A percentile compares a stretch with the other conserved stretches of the same genome.
Evolutionary conservation across 495 filamentous ascomycete species (phyloP).

Genomic region (Podospora pseudopauciseta): DNA sequence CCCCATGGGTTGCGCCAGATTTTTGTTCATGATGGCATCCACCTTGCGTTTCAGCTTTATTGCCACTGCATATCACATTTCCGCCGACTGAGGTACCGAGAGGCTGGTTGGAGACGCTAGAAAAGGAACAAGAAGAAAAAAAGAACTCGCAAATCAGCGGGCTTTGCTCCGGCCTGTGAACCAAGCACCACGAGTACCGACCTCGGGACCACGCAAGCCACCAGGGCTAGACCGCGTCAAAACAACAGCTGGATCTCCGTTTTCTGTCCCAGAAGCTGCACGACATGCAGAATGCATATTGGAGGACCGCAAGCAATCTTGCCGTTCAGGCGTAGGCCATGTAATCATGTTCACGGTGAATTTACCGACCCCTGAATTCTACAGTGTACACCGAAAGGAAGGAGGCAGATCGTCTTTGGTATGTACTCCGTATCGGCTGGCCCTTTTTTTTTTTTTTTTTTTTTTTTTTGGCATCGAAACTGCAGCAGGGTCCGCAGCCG

Average conservation of each 20-base stretch:
- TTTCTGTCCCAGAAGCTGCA: background rate
- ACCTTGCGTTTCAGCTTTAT: background rate
- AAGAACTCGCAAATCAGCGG: background rate
- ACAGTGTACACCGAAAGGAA: background rate
- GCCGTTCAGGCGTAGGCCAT: too few relatives aligned
- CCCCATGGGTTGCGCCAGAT: constrained; percentile 3
- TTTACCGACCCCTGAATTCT: too few relatives aligned
- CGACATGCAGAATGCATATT: background rate
- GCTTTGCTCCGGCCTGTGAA: background rate
- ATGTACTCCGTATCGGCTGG: background rate
- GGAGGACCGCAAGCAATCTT: background rate
- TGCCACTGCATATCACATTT: background rate
- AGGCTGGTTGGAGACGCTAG: background rate
- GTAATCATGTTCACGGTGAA: too few relatives aligned
- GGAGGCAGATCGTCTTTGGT: too few relatives aligned
- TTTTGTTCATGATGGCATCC: background rate
- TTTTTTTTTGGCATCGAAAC: background rate
- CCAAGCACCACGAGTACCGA: background rate
- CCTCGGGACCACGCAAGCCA: background rate
- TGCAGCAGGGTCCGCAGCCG: too few relatives aligned
- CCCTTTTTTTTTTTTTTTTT: background rate
- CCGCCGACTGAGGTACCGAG: background rate
- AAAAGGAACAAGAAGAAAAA: background rate
- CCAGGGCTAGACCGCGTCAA: background rate
- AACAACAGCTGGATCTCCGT: background rate